These are phyloP conservation scores for Pseudocercospora ulei DNA, from an alignment of 2,329 filamentous ascomycete genomes.

Conservation along the genomic window DNA sequence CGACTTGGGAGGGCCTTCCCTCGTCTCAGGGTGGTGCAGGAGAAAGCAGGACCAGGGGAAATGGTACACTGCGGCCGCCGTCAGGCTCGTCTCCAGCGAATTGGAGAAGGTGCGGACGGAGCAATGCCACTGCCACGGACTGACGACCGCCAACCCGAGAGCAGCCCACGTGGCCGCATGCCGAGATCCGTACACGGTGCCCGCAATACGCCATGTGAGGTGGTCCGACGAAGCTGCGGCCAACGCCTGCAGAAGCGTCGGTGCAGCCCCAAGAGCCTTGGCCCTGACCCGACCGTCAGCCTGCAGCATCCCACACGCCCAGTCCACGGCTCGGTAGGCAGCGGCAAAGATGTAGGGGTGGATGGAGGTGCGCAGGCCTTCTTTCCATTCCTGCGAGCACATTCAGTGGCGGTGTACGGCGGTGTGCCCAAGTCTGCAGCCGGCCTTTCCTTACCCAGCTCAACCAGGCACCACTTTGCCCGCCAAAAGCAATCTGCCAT, in stretches of 20 bases:
- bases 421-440: background rate
- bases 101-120: slow-evolving; percentile 91
- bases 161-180: slow-evolving; percentile 58
- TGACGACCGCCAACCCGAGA: slow-evolving; percentile 60
- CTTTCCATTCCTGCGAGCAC: slow-evolving; percentile 69
- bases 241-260: slow-evolving; percentile 64
- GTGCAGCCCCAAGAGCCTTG: slow-evolving; percentile 59
- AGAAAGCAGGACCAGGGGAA: slow-evolving; percentile 66
- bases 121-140: slow-evolving; percentile 95
- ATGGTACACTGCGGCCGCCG: slow-evolving; percentile 63
- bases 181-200: slow-evolving; percentile 58
- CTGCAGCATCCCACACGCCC: slow-evolving; percentile 47
- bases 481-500: slow-evolving; percentile 77
- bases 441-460: slow-evolving; percentile 62
- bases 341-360: slow-evolving; percentile 80
- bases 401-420: slow-evolving; percentile 10
- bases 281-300: slow-evolving; percentile 50
- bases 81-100: slow-evolving; percentile 81
- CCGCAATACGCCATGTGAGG: slow-evolving; percentile 76
- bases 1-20: slow-evolving; percentile 11
- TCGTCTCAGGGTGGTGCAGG: background rate
- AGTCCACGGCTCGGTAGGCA: slow-evolving; percentile 57
- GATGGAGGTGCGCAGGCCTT: slow-evolving; percentile 77
- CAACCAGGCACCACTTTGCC: slow-evolving; percentile 70
- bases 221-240: slow-evolving; percentile 72